Evolutionary conservation across 768 basidiomycete species (phyloP).

Genomic region (Candolleomyces eurysporus): DNA sequence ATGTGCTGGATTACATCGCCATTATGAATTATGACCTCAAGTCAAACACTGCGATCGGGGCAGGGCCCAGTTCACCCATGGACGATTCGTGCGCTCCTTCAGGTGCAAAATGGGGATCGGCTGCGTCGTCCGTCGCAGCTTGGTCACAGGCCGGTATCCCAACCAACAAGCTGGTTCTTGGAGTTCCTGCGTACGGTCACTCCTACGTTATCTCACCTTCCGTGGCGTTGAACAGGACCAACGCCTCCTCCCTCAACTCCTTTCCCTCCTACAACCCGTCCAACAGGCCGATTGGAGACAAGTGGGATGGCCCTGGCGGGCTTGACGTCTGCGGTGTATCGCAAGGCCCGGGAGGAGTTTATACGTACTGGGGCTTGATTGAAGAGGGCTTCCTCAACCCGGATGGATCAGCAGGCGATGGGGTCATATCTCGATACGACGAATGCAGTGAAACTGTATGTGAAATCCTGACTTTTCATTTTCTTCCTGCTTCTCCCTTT

Average conservation of each 20-base stretch:
- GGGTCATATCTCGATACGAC: conserved; percentile 56
- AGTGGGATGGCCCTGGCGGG: conserved; percentile 48
- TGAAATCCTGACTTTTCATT: conserved; percentile 1
- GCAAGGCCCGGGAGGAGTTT: conserved; percentile 53
- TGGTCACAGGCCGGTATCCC: conserved; percentile 85
- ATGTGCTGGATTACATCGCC: conserved; percentile 71
- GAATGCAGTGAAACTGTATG: conserved; percentile 71
- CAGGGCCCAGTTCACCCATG: conserved; percentile 84
- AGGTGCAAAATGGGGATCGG: conserved; percentile 67
- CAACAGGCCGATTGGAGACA: conserved; percentile 50
- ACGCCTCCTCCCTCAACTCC: conserved; percentile 31
- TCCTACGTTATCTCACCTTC: conserved; percentile 49
- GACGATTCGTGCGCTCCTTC: conserved; percentile 69
- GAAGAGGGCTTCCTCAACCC: conserved; percentile 50
- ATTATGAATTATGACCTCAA: conserved; percentile 73
- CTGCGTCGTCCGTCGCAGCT: conserved; percentile 63
- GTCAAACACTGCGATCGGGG: conserved; percentile 50
- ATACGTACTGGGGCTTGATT: conserved; percentile 63
- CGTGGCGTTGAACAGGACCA: conserved; percentile 33
- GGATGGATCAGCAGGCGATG: conserved; percentile 37
- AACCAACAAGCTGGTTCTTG: conserved; percentile 67
- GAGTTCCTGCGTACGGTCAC: conserved; percentile 84
- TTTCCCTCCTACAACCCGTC: conserved; percentile 52
- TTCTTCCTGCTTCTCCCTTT: not conserved
- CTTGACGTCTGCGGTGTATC: conserved; percentile 59